Evolutionary conservation across 164 flowering plant species (phyloP), one percentile per base, ranked within the genome.

Genomic region (Aristolochia contorta): DNA sequence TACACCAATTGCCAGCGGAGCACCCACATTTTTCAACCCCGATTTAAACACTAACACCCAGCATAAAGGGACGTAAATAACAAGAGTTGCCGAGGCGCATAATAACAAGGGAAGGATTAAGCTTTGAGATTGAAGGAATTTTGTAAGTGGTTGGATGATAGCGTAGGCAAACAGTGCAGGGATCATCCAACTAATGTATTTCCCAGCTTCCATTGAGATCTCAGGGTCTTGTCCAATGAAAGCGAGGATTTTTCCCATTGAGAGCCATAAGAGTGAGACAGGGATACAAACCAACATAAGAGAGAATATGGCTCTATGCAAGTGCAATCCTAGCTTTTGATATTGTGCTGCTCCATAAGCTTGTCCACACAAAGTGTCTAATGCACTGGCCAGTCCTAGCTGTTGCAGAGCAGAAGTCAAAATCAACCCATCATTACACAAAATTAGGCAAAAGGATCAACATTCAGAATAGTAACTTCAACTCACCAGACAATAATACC

Each of bases 281-380:
- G 84, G 82, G 6, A 79, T 1, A 51, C 78, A 76, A 30, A 75
- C 79, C 51, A 83, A 48, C 18, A 63, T 19, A 10, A 83, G 80
- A 58, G 69, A 74, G 51, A 81, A 37, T 3, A 78, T 69, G 7
- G 77, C 79, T 52, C 81, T 72, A 56, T 75, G 67, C 37, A 68
- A 72, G 18, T 81, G 77, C 21, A 57, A 45, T 54, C 88, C 85
- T 3, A 83, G 62, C 59, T 76, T 71, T 20, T 54, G 61, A 55
- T 81, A 83, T 63, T 83, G 85, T 21, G 71, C 53, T 47, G 84
- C 88, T 56, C 88, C 88, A 74, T 71, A 78, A 48, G 85, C 85
- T 73, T 83, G 88, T 0, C 88, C 88, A 57, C 81, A 77, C 20
- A 78, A 63, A 16, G 88, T 83, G 63, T 83, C 88, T 65, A 83